These are phyloP conservation scores for Dissophora globulifera DNA, from an alignment of 192 early-diverging fungal species.

Conservation along the genomic window DNA sequence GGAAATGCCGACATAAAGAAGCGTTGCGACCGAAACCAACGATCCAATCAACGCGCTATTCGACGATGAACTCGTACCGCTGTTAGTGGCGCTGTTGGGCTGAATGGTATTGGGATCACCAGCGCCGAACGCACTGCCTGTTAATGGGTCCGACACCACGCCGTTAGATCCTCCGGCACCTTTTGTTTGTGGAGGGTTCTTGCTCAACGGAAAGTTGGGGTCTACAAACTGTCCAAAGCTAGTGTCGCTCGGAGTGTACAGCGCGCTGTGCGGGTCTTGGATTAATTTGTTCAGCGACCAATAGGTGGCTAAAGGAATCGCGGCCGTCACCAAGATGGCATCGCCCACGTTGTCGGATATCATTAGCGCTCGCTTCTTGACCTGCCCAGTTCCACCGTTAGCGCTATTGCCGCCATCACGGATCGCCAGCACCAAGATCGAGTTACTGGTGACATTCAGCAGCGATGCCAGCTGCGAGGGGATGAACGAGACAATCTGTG, in stretches of 20 bases:
- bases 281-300: slow-evolving; percentile 16
- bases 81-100: not conserved
- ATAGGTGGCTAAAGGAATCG: slow-evolving; percentile 23
- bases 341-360: slow-evolving; percentile 13
- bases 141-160: not conserved
- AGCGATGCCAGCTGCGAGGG: slow-evolving; percentile 19
- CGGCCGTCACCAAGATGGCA: slow-evolving; percentile 27
- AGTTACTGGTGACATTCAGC: not conserved
- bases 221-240: slow-evolving; percentile 45
- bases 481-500: slow-evolving; percentile 40
- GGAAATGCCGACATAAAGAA: slow-evolving; percentile 38
- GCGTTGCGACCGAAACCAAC: slow-evolving; percentile 25
- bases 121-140: not conserved
- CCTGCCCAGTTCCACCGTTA: not conserved
- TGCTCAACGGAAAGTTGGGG: slow-evolving; percentile 12
- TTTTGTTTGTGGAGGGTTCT: slow-evolving; percentile 1
- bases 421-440: slow-evolving; percentile 39
- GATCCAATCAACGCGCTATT: slow-evolving; percentile 21
- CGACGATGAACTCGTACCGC: not conserved
- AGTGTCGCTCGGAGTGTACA: slow-evolving; percentile 2
- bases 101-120: not conserved
- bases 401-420: slow-evolving; percentile 17
- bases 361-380: slow-evolving; percentile 20
- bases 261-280: slow-evolving; percentile 6
- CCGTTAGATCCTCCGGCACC: not conserved